Percentiles rank a stretch among this genome's conserved stretches.
phyloP scores from a whole-genome alignment of 176 grass and related monocot genomes.

The Secale cereale region DNA sequence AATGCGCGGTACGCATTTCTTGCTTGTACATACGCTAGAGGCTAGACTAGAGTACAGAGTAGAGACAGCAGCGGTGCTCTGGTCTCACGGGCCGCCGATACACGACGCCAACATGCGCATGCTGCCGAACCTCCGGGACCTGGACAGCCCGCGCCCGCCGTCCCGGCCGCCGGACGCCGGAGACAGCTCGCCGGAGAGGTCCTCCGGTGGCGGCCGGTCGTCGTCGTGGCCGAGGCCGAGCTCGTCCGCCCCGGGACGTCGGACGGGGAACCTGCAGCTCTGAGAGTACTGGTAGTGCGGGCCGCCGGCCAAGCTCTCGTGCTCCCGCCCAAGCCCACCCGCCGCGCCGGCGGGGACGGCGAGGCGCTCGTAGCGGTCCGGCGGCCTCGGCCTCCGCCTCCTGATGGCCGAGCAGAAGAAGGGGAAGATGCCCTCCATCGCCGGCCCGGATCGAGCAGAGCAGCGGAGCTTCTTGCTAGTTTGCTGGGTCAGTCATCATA shows the following conservation, averaged over 20 bases:
- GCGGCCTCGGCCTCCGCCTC: conserved; percentile 27
- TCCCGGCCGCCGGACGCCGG: neutral
- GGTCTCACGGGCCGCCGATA: conserved; percentile 17
- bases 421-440: conserved; percentile 15
- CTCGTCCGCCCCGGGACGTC: conserved; percentile 9
- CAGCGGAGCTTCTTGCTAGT: neutral
- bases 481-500: neutral
- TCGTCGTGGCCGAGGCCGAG: neutral
- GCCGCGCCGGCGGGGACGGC: neutral
- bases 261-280: conserved; percentile 38
- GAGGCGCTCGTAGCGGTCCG: conserved; percentile 10
- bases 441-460: neutral
- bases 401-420: conserved; percentile 30
- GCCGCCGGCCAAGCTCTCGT: neutral
- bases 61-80: neutral
- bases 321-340: neutral
- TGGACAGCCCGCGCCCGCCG: conserved; percentile 22
- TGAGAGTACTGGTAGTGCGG: neutral
- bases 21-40: no score
- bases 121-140: conserved; percentile 27
- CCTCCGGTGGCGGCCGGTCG: neutral
- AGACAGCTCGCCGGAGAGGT: neutral
- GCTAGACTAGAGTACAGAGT: no score
- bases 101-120: conserved; percentile 22
- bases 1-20: no score